phyloP scores from a whole-genome alignment of 2,329 filamentous ascomycete species.

The Diaporthe longicolla region DNA sequence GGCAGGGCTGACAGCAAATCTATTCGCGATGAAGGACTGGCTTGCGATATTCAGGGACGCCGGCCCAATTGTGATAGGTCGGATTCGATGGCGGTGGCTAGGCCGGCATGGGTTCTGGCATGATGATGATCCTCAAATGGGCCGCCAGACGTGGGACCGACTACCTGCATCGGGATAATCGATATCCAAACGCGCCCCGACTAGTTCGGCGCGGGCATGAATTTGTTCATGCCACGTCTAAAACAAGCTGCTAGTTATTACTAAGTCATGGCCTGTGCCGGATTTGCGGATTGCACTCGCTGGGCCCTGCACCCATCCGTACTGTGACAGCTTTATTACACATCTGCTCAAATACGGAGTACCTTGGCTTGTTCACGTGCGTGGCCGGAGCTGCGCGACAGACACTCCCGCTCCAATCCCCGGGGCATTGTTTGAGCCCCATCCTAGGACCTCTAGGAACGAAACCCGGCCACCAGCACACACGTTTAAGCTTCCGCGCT shows the following conservation, averaged over 20 bases:
- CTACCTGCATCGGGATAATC: conserved; percentile 23
- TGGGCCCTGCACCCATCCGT: conserved; percentile 4
- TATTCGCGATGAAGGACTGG: conserved; percentile 25
- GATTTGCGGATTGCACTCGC: background rate
- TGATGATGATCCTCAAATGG: conserved; percentile 28
- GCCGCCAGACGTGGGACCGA: conserved; percentile 14
- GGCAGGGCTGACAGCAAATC: conserved; percentile 29
- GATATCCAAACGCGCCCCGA: background rate
- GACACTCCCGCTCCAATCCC: background rate
- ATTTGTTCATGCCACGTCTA: conserved; percentile 18
- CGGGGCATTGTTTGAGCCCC: conserved; percentile 24
- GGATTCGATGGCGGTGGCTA: background rate
- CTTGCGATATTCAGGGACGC: conserved; percentile 15
- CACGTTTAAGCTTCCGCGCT: conserved; percentile 24
- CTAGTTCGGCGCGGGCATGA: conserved; percentile 18
- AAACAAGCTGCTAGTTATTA: conserved; percentile 6
- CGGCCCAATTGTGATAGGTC: conserved; percentile 22
- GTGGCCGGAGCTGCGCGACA: conserved; percentile 17
- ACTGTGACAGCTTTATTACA: conserved; percentile 2
- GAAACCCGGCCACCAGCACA: conserved; percentile 25
- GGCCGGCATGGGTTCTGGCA: conserved; percentile 20
- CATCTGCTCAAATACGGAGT: background rate
- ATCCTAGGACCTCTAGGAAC: conserved; percentile 26
- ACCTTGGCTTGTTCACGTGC: conserved; percentile 29
- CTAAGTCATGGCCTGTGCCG: background rate